Conservation (phyloP, 208 protist species). For the Leishmania mexicana region DNA sequence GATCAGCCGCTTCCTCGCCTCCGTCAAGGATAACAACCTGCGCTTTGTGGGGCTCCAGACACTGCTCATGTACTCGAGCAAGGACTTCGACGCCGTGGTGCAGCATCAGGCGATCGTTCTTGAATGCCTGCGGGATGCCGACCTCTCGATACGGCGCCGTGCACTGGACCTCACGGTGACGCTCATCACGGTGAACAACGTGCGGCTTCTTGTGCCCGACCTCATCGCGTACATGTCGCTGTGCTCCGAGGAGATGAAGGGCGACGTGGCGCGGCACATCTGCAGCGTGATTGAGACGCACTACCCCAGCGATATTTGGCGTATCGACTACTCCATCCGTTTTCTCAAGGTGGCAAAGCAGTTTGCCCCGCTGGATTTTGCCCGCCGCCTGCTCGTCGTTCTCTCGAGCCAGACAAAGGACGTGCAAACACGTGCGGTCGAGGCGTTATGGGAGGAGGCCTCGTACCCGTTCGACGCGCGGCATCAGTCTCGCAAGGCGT, state of each 20-base stretch:
- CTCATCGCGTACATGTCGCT: conserved; percentile 95
- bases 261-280: conserved; percentile 93
- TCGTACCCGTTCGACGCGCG: conserved; percentile 76
- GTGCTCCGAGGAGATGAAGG: conserved; percentile 93
- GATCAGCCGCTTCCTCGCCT: conserved; percentile 97
- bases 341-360: conserved; percentile 88
- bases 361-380: conserved; percentile 71
- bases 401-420: conserved; percentile 85
- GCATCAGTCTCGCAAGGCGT: conserved; percentile 81
- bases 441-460: conserved; percentile 90
- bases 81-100: conserved; percentile 91
- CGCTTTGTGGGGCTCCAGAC: conserved; percentile 97
- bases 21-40: conserved; percentile 98
- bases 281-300: conserved; percentile 92
- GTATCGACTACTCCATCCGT: conserved; percentile 95
- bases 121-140: conserved; percentile 96
- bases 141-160: conserved; percentile 97
- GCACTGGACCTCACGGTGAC: conserved; percentile 97
- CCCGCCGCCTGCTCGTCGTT: conserved; percentile 86
- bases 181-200: conserved; percentile 95
- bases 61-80: conserved; percentile 89
- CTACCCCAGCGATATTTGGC: conserved; percentile 96
- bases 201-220: conserved; percentile 95
- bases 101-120: conserved; percentile 94
- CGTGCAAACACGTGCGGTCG: conserved; percentile 87